Conservation (phyloP, 345 rosid genomes). For the Trapa bicornis region DNA sequence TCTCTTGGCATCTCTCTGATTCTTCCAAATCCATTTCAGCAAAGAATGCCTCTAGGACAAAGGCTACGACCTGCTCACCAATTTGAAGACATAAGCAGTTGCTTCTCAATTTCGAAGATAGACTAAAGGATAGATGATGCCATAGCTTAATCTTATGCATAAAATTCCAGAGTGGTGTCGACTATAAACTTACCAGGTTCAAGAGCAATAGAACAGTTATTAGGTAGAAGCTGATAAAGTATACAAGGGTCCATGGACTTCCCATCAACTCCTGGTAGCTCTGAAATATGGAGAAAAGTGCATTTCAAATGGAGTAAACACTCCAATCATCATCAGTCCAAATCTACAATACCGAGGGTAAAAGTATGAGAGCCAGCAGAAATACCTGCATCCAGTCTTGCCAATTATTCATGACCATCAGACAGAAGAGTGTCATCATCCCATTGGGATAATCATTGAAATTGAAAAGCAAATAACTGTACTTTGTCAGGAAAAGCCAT, state of each 20-base stretch:
- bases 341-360: background rate
- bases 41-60: constrained; percentile 97
- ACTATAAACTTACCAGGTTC: constrained; percentile 61
- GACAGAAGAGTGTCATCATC: constrained; percentile 89
- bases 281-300: constrained; percentile 24
- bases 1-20: constrained; percentile 38
- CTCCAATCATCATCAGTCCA: background rate
- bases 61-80: constrained; percentile 70
- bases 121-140: background rate
- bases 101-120: background rate
- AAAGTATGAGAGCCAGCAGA: constrained; percentile 1
- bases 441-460: constrained; percentile 98
- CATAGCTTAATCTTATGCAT: background rate
- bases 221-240: constrained; percentile 90
- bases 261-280: constrained; percentile 77
- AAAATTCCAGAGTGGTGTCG: background rate
- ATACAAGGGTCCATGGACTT: constrained; percentile 62
- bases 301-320: background rate
- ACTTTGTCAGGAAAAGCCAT: constrained; percentile 33
- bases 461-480: constrained; percentile 73
- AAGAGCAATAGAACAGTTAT: constrained; percentile 64
- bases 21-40: constrained; percentile 84
- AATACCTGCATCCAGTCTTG: constrained; percentile 92
- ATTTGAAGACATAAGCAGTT: background rate
- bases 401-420: constrained; percentile 93